Conservation (phyloP, 352 stramenopile genomes). For the Phytophthora constricta region DNA sequence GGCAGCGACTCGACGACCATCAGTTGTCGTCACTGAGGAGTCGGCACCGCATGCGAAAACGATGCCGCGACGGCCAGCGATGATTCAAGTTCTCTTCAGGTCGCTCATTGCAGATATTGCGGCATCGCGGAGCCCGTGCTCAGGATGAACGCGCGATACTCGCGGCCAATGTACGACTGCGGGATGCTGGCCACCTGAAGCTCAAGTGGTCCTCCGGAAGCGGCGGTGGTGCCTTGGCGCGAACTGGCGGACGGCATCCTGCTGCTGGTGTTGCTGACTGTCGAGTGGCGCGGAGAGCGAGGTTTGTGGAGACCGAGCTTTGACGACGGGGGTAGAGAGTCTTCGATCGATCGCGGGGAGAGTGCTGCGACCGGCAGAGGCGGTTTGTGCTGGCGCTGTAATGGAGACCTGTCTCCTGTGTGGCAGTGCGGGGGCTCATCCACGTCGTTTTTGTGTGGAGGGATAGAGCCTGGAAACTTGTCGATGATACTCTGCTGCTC, state of each 20-base stretch:
- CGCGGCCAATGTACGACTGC: conserved; percentile 61
- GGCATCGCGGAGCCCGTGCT: conserved; percentile 45
- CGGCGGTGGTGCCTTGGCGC: neutral
- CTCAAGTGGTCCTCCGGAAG: conserved; percentile 25
- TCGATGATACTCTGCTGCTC: conserved; percentile 44
- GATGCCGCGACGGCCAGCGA: conserved; percentile 11
- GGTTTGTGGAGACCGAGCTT: neutral
- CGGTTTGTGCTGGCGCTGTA: conserved; percentile 43
- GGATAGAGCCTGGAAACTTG: conserved; percentile 19
- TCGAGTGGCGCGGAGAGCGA: neutral
- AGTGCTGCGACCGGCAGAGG: conserved; percentile 18
- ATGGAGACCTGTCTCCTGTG: conserved; percentile 9
- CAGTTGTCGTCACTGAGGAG: neutral
- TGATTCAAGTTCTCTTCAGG: neutral
- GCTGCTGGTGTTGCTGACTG: neutral
- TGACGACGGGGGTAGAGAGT: neutral
- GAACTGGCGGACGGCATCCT: conserved; percentile 20
- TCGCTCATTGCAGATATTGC: conserved; percentile 38
- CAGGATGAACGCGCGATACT: conserved; percentile 60
- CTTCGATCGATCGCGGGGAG: conserved; percentile 6
- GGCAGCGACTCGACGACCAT: no score
- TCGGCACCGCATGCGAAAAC: no score
- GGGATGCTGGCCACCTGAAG: conserved; percentile 41
- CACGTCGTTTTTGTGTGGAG: neutral
- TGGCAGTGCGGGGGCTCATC: conserved; percentile 35